Evolutionary conservation across 345 rosid species (phyloP), one percentile per base, ranked within the genome.

Genomic region (Dimocarpus longan): DNA sequence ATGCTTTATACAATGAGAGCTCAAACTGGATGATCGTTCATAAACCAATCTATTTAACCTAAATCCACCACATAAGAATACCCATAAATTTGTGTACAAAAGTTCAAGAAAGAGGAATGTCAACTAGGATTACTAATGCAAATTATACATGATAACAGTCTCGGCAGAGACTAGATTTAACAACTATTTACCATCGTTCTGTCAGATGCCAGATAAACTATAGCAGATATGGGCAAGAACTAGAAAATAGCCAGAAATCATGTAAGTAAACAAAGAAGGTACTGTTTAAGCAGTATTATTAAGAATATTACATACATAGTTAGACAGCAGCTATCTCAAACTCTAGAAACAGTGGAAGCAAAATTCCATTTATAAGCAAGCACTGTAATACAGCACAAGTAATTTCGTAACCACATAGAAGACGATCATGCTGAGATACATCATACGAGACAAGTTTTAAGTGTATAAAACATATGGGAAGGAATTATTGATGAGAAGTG

Each of bases 301-400:
- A 37, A 46, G 24, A 26, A 70, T 22, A 75, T 10, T 12, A 63
- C n/a, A 39, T 18, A 42, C 22, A 43, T 22, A n/a, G n/a, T n/a
- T n/a, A 22, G 24, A 16, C 59, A 75, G 76, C 16, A 9, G 26
- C 46, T 26, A 72, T 10, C 46, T 32, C 18, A 56, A 32, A 16
- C 56, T 71, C 66, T 32, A 56, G 6, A 5, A 63, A 75, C 59
- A 7, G 44, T 5, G 2, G 28, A 65, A 75, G 57, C 62, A 64
- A 73, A 65, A 46, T 75, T 60, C 48, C 43, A 16, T 44, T 44
- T 62, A 28, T 60, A 74, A 72, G 59, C 69, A 39, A 74, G 24
- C 11, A 19, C 66, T 15, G 42, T 46, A 7, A 24, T 10, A 75
- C 60, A 65, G 60, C 71, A 24, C 44, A 65, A 65, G 63, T 19